Conservation (phyloP, 2,329 filamentous ascomycete genomes). For the Ilyonectria robusta region DNA sequence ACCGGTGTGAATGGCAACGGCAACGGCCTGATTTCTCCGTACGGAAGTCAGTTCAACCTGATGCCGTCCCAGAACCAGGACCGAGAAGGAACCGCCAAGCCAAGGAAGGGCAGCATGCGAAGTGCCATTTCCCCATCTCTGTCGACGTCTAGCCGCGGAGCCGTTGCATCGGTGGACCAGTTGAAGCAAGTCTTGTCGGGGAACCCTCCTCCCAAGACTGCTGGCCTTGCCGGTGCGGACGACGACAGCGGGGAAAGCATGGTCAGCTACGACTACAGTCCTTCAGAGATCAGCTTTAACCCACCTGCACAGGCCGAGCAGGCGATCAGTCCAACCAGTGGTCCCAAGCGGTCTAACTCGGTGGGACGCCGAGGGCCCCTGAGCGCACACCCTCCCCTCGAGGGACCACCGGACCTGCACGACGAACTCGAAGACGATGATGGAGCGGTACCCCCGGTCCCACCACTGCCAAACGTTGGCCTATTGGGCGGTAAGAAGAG, state of each 20-base stretch:
- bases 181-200: slow-evolving; percentile 74
- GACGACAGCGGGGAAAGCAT: slow-evolving; percentile 77
- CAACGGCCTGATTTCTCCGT: slow-evolving; percentile 61
- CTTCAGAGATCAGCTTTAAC: slow-evolving; percentile 77
- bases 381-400: slow-evolving; percentile 59
- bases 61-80: slow-evolving; percentile 60
- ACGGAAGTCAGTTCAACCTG: slow-evolving; percentile 65
- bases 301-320: slow-evolving; percentile 52
- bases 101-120: slow-evolving; percentile 69
- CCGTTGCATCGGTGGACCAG: slow-evolving; percentile 74
- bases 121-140: slow-evolving; percentile 64
- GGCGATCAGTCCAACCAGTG: slow-evolving; percentile 49
- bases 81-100: slow-evolving; percentile 55
- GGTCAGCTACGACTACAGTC: slow-evolving; percentile 77
- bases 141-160: slow-evolving; percentile 61
- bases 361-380: slow-evolving; percentile 58
- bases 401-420: slow-evolving; percentile 47
- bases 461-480: slow-evolving; percentile 63
- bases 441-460: slow-evolving; percentile 68
- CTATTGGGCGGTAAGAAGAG: slow-evolving; percentile 50
- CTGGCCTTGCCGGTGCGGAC: slow-evolving; percentile 55
- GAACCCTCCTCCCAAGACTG: slow-evolving; percentile 58
- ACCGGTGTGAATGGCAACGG: slow-evolving; percentile 54
- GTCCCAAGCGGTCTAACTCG: slow-evolving; percentile 52
- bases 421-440: slow-evolving; percentile 50